Conservation (phyloP, 2,329 filamentous ascomycete genomes). For the Zopfia rhizophila region DNA sequence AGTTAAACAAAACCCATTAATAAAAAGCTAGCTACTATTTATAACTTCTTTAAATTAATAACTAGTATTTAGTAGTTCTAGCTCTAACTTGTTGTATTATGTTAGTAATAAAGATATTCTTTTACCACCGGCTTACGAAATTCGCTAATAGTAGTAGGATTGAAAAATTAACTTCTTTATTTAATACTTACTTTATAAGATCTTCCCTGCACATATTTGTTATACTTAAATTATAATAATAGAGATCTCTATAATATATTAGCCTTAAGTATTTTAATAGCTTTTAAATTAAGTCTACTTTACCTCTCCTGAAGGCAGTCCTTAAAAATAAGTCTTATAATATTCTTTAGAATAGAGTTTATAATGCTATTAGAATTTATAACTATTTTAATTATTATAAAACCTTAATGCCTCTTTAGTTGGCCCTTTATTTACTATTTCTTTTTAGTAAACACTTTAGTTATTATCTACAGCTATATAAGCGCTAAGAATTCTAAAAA, state of each 20-base stretch:
- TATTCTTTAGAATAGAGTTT: slow-evolving; percentile 40
- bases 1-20: too few relatives aligned
- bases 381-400: not conserved
- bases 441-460: slow-evolving; percentile 6
- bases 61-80: too few relatives aligned
- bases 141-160: too few relatives aligned
- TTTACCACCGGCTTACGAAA: too few relatives aligned
- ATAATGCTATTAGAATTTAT: slow-evolving; percentile 39
- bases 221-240: slow-evolving; percentile 9
- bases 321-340: slow-evolving; percentile 19
- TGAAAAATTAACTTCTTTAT: too few relatives aligned
- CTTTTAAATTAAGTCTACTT: slow-evolving; percentile 18
- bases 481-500: slow-evolving; percentile 10
- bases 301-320: slow-evolving; percentile 9
- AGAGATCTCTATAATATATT: slow-evolving; percentile 28
- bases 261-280: slow-evolving; percentile 27
- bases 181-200: slow-evolving; percentile 10
- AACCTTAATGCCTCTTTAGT: not conserved
- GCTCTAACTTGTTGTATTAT: too few relatives aligned
- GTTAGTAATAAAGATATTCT: too few relatives aligned
- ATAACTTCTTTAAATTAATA: too few relatives aligned
- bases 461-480: slow-evolving; percentile 7
- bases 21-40: too few relatives aligned
- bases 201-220: slow-evolving; percentile 14
- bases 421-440: not conserved